These are phyloP conservation scores for Apiospora hydei DNA, from an alignment of 2,329 filamentous ascomycete species.

Conservation along the genomic window DNA sequence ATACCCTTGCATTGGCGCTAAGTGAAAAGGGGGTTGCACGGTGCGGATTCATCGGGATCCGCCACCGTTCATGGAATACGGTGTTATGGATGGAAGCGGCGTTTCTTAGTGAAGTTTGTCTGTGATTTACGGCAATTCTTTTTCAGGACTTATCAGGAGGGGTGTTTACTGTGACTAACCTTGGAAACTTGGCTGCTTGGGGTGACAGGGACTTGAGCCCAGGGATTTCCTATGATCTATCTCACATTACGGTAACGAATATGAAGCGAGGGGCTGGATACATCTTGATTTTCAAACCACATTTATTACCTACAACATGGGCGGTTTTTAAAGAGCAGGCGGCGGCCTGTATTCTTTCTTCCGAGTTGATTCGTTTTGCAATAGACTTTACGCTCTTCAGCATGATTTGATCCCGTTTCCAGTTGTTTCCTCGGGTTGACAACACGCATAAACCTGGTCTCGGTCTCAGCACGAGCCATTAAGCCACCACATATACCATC, in stretches of 20 bases:
- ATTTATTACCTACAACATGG: neutral
- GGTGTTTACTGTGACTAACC: neutral
- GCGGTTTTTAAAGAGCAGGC: neutral
- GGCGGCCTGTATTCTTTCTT: neutral
- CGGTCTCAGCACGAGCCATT: neutral
- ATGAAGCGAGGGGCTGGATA: neutral
- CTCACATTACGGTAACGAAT: neutral
- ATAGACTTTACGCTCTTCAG: neutral
- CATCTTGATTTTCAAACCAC: neutral
- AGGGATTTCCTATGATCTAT: neutral
- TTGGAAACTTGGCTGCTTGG: neutral
- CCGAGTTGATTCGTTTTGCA: neutral
- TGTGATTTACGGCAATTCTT: neutral
- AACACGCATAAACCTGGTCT: neutral
- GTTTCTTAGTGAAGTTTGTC: neutral
- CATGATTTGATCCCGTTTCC: neutral
- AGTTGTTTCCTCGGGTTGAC: neutral
- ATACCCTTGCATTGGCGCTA: constrained; percentile 17
- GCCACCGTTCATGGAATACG: neutral
- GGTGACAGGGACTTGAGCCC: neutral
- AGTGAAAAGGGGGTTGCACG: constrained; percentile 1
- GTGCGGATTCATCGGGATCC: neutral
- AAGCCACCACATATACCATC: neutral
- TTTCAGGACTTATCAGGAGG: neutral
- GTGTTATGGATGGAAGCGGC: neutral